Base-by-base conservation (phyloP, 2,329 filamentous ascomycete species). In the Xylaria sp. region DNA sequence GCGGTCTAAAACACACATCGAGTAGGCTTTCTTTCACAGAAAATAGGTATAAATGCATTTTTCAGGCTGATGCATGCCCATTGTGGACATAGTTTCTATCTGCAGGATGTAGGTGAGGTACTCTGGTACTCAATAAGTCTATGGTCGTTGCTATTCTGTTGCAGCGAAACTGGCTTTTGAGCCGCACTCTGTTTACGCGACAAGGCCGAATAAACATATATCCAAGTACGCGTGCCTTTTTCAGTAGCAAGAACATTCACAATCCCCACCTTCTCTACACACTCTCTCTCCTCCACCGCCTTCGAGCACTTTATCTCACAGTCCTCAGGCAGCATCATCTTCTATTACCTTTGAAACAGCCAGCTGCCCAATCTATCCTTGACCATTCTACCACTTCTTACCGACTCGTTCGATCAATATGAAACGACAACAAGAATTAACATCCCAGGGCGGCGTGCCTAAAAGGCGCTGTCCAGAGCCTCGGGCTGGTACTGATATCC, bases 1-100 rank as follows among this genome's bases (percentile, higher is more conserved):
- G 57, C 31, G 38, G 54, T 31, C 33, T 58, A 17, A 58, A 49
- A 57, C 58, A 56, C n/a, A n/a, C n/a, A n/a, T n/a, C n/a, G n/a
- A n/a, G n/a, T n/a, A n/a, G n/a, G n/a, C n/a, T n/a, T n/a, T n/a
- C n/a, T n/a, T n/a, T n/a, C n/a, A n/a, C n/a, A n/a, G n/a, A n/a
- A n/a, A n/a, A n/a, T n/a, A n/a, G n/a, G n/a, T n/a, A n/a, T n/a
- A n/a, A n/a, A 9, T 15, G 21, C 25, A 28, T 7, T 19, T 15
- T 35, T 23, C 12, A 38, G 7, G 14, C 14, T 45, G 50, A 14
- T 19, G 43, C 4, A 25, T 31, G 14, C 19, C 15, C 17, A 25
- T 38, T 7, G 14, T 61, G 25, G 50, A 28, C 33, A 28, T 25
- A 25, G 15, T 31, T 51, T 9, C 15, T 38, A 9, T 51, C 25